phyloP scores from a whole-genome alignment of 805 yeast genomes.

The Starmerella stellata region DNA sequence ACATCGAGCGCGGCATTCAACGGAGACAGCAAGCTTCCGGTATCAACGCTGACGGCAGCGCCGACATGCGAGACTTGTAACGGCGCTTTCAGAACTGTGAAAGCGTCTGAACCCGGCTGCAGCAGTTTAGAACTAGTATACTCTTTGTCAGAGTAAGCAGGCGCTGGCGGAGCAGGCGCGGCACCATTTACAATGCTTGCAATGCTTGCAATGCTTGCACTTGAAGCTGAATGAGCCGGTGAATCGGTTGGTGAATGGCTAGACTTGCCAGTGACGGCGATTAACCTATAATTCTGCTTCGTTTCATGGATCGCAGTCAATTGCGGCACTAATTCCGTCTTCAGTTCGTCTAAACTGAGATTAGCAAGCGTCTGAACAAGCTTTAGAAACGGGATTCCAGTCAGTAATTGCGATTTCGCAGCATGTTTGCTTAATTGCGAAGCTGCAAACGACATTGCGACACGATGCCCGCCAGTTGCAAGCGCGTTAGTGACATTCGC shows the following conservation, averaged over 20 bases:
- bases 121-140: not conserved
- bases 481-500: conserved; percentile 62
- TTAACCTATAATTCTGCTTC: not conserved
- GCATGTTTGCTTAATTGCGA: conserved; percentile 45
- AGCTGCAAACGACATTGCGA: conserved; percentile 51
- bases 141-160: conserved; percentile 1
- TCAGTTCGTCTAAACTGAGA: conserved; percentile 31
- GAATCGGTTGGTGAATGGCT: not conserved
- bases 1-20: conserved; percentile 82
- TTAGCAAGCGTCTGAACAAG: conserved; percentile 44
- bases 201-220: no score
- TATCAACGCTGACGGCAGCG: conserved; percentile 43
- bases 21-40: conserved; percentile 33
- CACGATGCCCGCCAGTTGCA: conserved; percentile 77
- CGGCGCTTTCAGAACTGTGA: conserved; percentile 23
- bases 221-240: not conserved
- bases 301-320: conserved; percentile 24
- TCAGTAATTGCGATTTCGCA: conserved; percentile 41
- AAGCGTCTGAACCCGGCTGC: conserved; percentile 2
- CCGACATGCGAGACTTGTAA: conserved; percentile 80
- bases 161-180: conserved; percentile 14
- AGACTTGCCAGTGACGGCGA: not conserved
- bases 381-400: conserved; percentile 63
- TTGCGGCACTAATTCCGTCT: conserved; percentile 45
- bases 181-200: not conserved